Conservation (phyloP, 1,139 yeast species). For the Spencermartinsiella ligniputridi region DNA sequence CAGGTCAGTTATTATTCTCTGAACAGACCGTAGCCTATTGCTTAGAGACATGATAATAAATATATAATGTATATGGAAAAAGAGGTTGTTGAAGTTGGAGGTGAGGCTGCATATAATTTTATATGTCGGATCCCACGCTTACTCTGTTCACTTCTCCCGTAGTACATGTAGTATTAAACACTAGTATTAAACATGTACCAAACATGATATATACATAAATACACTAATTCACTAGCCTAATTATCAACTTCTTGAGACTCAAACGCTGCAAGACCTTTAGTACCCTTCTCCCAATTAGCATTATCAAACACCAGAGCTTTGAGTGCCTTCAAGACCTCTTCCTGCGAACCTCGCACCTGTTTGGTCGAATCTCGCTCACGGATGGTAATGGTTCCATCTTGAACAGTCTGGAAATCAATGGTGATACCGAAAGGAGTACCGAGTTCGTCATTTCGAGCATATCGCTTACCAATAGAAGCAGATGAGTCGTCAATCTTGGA, state of each 20-base stretch:
- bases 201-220: constrained; percentile 4
- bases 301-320: constrained; percentile 71
- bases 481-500: constrained; percentile 97
- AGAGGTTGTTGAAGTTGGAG: too few species aligned
- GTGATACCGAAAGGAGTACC: constrained; percentile 99
- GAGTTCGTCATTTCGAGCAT: constrained; percentile 97
- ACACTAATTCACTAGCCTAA: constrained; percentile 2
- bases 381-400: constrained; percentile 86
- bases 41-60: constrained; percentile 16
- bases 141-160: too few species aligned
- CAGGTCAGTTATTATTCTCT: constrained; percentile 20
- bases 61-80: too few species aligned
- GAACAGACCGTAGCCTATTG: constrained; percentile 13
- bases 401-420: constrained; percentile 89
- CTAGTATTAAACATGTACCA: too few species aligned
- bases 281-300: constrained; percentile 80
- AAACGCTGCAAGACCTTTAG: constrained; percentile 41
- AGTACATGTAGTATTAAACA: too few species aligned
- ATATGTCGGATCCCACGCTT: too few species aligned
- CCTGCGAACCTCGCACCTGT: constrained; percentile 91
- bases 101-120: too few species aligned
- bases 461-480: constrained; percentile 97
- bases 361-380: constrained; percentile 98
- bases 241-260: constrained; percentile 28
- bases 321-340: constrained; percentile 74